Base-by-base conservation (phyloP, 2,329 filamentous ascomycete genomes). In the Hypoxylon sp. region DNA sequence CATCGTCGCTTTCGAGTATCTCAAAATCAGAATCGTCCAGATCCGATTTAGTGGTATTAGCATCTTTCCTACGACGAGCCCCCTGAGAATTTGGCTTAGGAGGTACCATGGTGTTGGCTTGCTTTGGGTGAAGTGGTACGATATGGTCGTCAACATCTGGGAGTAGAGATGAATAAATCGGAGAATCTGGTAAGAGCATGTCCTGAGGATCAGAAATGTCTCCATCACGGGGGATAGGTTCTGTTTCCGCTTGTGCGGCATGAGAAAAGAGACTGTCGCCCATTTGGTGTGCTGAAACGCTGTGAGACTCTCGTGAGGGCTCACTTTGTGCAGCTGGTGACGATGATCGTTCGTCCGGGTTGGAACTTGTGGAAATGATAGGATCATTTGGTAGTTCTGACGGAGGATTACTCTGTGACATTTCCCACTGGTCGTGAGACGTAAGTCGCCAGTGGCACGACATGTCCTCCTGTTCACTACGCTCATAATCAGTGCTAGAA, bases 361-460 rank as follows among this genome's bases (percentile, higher is more conserved):
- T 70, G 5, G 64, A 64, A n/a, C 70, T 68, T 44, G 51, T 57
- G 25, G 58, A 55, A 40, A 25, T 54, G 3, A 72, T 70, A 40
- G 68, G 70, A 30, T 72, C 64, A 37, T 60, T 40, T 22, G 57
- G 59, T 7, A 68, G 71, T 46, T 73, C 67, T 13, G 67, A 72
- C 37, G 70, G 64, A 2, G 66, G 65, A n/a, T 69, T 67, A 42
- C 69, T 71, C 51, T 64, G 61, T 8, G 68, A 56, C 33, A 68
- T 46, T 22, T 68, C 62, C 68, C 68, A 70, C 17, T 44, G 42
- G 6, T 56, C 59, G 8, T 44, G 35, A 46, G 68, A 69, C 20
- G 48, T 61, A 13, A 14, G 58, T 22, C 59, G 58, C 68, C 68
- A 71, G 46, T 69, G 57, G 50, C 61, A 61, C 25, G 68, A 69